Conservation (phyloP, 306 rosid species). For the Benincasa hispida region DNA sequence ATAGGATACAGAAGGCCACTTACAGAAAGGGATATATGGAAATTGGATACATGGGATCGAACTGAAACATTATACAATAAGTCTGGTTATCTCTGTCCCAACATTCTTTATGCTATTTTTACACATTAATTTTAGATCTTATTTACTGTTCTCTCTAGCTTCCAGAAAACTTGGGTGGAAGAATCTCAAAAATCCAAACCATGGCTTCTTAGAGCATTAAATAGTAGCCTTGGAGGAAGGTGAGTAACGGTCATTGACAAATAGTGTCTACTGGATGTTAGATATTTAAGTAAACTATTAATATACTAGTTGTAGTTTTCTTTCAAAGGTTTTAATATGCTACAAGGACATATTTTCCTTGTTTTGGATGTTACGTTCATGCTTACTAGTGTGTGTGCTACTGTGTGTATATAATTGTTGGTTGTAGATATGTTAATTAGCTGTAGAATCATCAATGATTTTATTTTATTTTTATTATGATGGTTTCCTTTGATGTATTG, state of each 20-base stretch:
- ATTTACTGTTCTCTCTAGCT: slow-evolving; percentile 29
- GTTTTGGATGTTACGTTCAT: too few species aligned
- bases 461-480: too few species aligned
- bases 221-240: slow-evolving; percentile 85
- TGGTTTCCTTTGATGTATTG: too few species aligned
- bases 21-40: slow-evolving; percentile 86
- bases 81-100: slow-evolving; percentile 20
- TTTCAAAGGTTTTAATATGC: too few species aligned
- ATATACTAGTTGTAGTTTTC: too few species aligned
- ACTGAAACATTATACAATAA: slow-evolving; percentile 60
- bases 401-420: too few species aligned
- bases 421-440: too few species aligned
- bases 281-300: too few species aligned
- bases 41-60: slow-evolving; percentile 79
- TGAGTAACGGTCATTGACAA: not conserved
- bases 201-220: slow-evolving; percentile 89
- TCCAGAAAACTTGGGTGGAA: slow-evolving; percentile 68
- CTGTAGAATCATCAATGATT: too few species aligned
- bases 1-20: slow-evolving; percentile 73
- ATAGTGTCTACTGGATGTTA: too few species aligned
- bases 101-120: not conserved
- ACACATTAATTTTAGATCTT: not conserved
- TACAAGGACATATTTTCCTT: too few species aligned
- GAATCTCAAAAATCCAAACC: slow-evolving; percentile 72
- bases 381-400: too few species aligned